phyloP scores from a whole-genome alignment of 2,329 filamentous ascomycete genomes.

The Cladophialophora bantiana region DNA sequence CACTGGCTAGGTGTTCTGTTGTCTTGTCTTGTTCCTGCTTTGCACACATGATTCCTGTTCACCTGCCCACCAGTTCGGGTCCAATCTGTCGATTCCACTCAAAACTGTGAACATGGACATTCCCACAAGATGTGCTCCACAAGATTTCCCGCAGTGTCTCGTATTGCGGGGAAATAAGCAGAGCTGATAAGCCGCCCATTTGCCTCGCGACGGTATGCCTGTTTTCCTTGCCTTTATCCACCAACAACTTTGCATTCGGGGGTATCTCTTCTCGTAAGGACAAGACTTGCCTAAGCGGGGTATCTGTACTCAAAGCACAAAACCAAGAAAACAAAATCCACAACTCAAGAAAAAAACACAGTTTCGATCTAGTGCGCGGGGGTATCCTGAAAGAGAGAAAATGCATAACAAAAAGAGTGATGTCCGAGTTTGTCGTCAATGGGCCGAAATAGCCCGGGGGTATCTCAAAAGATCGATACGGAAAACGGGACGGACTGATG shows the following conservation, averaged over 20 bases:
- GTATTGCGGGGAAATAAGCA: conserved; percentile 10
- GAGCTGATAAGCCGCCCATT: conserved; percentile 33
- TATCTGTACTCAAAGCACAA: conserved; percentile 38
- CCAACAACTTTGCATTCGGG: conserved; percentile 32
- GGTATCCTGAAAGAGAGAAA: conserved; percentile 38
- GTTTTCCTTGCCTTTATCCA: conserved; percentile 27
- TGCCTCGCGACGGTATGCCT: conserved; percentile 3
- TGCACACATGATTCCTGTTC: conserved; percentile 7
- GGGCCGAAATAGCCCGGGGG: conserved; percentile 21
- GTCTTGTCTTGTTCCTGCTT: conserved; percentile 22
- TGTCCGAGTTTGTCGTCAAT: conserved; percentile 39
- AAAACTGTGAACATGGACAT: conserved; percentile 25
- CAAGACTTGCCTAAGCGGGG: conserved; percentile 39
- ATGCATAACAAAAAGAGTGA: conserved; percentile 36
- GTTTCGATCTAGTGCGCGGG: conserved; percentile 37
- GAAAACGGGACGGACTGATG: conserved; percentile 14
- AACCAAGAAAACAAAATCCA: conserved; percentile 23
- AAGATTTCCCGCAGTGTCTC: conserved; percentile 19
- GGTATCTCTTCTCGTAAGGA: conserved; percentile 39
- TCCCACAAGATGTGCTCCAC: conserved; percentile 18
- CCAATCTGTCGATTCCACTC: conserved; percentile 5
- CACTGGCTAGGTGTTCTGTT: conserved; percentile 20
- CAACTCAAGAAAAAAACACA: conserved; percentile 28
- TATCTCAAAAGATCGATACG: conserved; percentile 27
- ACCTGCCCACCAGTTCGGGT: neutral